Evolutionary conservation across 2,329 filamentous ascomycete species (phyloP).

Genomic region (Hymenoscyphus salicellus): DNA sequence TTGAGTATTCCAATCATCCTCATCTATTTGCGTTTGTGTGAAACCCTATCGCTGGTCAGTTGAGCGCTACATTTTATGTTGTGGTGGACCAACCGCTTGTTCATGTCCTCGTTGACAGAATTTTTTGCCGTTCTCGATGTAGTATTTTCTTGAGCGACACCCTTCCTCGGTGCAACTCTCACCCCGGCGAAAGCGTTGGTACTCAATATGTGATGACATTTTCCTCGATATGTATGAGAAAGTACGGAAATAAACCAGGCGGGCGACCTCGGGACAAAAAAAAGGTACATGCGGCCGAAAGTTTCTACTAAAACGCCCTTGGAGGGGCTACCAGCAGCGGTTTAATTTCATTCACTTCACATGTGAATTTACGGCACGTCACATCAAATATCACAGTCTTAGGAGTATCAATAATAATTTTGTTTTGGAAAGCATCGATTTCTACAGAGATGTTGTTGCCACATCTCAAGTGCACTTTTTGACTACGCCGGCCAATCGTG

Average conservation of each 20-base stretch:
- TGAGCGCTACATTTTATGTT: background rate
- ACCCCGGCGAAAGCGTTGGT: constrained; percentile 41
- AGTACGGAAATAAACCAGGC: background rate
- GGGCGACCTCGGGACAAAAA: background rate
- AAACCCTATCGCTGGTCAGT: constrained; percentile 31
- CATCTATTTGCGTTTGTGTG: constrained; percentile 53
- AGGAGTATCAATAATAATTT: constrained; percentile 6
- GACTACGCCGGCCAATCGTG: constrained; percentile 37
- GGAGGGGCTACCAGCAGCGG: background rate
- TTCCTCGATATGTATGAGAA: background rate
- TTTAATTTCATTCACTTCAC: background rate
- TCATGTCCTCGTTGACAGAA: constrained; percentile 66
- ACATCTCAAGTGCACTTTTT: constrained; percentile 35
- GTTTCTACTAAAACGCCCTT: background rate
- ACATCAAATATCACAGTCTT: background rate
- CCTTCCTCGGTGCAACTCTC: constrained; percentile 54
- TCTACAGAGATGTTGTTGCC: constrained; percentile 34
- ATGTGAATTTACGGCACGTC: background rate
- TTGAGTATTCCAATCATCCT: constrained; percentile 64
- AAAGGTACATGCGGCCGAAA: background rate
- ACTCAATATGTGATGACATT: constrained; percentile 36
- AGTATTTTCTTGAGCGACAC: constrained; percentile 58
- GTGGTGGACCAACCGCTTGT: constrained; percentile 49
- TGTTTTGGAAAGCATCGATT: constrained; percentile 28
- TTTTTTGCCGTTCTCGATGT: constrained; percentile 60